These are phyloP conservation scores for Aspergillus sp. DNA, from an alignment of 2,329 filamentous ascomycete genomes.

Conservation along the genomic window DNA sequence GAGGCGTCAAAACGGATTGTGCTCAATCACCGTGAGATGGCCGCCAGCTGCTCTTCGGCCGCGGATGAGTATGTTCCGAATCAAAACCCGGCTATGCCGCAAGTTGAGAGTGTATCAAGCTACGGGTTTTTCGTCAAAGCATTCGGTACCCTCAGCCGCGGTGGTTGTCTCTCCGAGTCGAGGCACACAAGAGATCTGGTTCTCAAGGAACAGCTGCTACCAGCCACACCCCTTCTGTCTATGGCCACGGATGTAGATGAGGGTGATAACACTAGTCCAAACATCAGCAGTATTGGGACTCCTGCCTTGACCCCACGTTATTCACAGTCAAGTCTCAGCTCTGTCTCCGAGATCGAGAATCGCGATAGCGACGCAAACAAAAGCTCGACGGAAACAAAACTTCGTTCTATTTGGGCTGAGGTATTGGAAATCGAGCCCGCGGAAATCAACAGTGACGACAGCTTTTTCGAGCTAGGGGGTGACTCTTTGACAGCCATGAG, in stretches of 20 bases:
- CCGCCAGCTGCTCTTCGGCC: slow-evolving; percentile 30
- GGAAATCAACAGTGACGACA: slow-evolving; percentile 45
- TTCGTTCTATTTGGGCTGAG: slow-evolving; percentile 39
- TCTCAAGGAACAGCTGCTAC: too few relatives aligned
- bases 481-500: slow-evolving; percentile 52
- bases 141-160: slow-evolving; percentile 38
- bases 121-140: slow-evolving; percentile 46
- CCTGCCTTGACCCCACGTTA: neutral
- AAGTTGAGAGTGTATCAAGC: slow-evolving; percentile 48
- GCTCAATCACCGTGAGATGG: slow-evolving; percentile 34
- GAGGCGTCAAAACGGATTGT: slow-evolving; percentile 35
- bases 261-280: neutral
- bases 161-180: slow-evolving; percentile 50
- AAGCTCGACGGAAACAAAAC: slow-evolving; percentile 24
- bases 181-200: slow-evolving; percentile 22
- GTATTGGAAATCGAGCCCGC: slow-evolving; percentile 38
- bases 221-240: too few relatives aligned
- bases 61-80: neutral
- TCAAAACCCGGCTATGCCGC: slow-evolving; percentile 30
- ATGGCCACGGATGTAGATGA: neutral
- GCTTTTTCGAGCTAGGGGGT: slow-evolving; percentile 49
- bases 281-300: neutral
- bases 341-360: neutral
- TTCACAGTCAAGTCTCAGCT: neutral
- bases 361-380: neutral